Conservation (phyloP, 2,329 filamentous ascomycete species). For the Xylaria sp. region DNA sequence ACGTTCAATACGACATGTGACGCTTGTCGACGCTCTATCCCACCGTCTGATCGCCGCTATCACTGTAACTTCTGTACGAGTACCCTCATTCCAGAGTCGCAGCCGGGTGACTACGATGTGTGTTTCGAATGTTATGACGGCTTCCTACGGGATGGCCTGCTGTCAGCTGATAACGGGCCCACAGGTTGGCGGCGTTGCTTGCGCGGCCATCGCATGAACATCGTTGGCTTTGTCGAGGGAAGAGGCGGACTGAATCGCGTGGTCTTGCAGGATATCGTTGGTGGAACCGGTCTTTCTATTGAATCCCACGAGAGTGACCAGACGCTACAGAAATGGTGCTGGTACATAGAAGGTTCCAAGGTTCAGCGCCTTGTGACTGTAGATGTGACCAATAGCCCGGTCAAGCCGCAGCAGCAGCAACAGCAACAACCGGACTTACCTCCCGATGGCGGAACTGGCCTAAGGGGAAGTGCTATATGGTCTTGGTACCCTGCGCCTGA, state of each 20-base stretch:
- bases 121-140: conserved; percentile 81
- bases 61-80: conserved; percentile 83
- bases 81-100: conserved; percentile 57
- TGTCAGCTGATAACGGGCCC: conserved; percentile 79
- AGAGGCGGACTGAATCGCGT: conserved; percentile 74
- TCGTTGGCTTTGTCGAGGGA: conserved; percentile 79
- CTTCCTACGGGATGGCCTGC: conserved; percentile 70
- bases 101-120: conserved; percentile 84
- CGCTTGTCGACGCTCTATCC: conserved; percentile 78
- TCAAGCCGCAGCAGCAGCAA: conserved; percentile 38
- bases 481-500: conserved; percentile 77
- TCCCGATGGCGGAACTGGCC: conserved; percentile 78
- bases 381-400: conserved; percentile 61
- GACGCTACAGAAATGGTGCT: conserved; percentile 63
- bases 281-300: conserved; percentile 76
- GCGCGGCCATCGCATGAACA: conserved; percentile 83
- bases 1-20: conserved; percentile 82
- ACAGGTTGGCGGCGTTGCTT: conserved; percentile 86
- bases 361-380: conserved; percentile 61
- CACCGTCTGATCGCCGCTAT: conserved; percentile 74
- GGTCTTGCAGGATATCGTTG: conserved; percentile 78
- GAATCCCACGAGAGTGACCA: conserved; percentile 59
- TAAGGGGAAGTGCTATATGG: conserved; percentile 74
- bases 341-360: conserved; percentile 56
- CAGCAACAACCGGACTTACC: conserved; percentile 63